Evolutionary conservation across 148 eudicot species (phyloP).

Genomic region (Rhododendron ferrugineum): DNA sequence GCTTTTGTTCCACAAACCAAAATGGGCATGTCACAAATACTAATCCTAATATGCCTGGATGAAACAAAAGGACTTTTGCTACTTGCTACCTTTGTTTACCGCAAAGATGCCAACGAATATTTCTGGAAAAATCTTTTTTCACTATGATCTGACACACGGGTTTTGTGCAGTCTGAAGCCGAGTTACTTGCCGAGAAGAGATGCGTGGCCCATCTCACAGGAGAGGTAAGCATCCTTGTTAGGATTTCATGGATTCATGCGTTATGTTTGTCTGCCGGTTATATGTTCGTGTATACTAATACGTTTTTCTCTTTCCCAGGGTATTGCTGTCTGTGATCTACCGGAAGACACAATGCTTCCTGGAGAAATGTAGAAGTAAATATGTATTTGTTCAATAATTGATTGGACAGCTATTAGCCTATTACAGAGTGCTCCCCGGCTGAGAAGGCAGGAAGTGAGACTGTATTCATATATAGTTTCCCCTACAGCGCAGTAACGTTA

Average conservation of each 20-base stretch:
- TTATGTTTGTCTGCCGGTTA: not conserved
- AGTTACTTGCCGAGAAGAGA: conserved; percentile 86
- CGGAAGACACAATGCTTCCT: conserved; percentile 89
- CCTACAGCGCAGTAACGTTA: not conserved
- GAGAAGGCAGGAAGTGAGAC: conserved; percentile 5
- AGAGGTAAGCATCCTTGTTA: conserved; percentile 43
- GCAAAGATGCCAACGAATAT: not conserved
- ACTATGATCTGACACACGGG: not conserved
- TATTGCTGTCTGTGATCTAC: conserved; percentile 75
- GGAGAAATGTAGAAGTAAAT: conserved; percentile 57
- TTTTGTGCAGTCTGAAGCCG: conserved; percentile 74
- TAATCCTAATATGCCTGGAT: not conserved
- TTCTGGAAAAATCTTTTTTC: not conserved
- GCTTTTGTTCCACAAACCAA: not conserved
- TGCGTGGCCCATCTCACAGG: conserved; percentile 95
- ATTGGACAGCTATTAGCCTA: not conserved
- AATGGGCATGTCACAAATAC: not conserved
- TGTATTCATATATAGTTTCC: not conserved
- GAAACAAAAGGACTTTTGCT: not conserved
- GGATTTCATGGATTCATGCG: not conserved
- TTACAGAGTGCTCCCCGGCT: not conserved
- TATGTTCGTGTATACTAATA: not conserved
- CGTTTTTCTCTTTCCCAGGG: conserved; percentile 38
- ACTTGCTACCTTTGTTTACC: not conserved
- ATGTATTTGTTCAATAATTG: not conserved